Percentiles rank a stretch among this genome's conserved stretches.
Evolutionary conservation across 331 rosid species (phyloP).

Genomic region (Quercus tomentella): DNA sequence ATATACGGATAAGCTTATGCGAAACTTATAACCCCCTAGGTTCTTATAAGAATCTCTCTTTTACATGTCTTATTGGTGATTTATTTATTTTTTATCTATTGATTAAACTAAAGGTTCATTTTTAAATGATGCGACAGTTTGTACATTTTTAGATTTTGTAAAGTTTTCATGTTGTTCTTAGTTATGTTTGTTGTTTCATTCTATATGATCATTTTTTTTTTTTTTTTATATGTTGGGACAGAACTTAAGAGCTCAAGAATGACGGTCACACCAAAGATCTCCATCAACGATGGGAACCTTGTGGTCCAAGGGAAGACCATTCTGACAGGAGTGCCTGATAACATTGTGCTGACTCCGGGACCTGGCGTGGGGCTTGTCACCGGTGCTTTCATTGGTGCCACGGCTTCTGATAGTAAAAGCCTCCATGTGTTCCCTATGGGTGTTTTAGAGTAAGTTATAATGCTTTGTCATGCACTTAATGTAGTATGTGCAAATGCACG

Average conservation of each 20-base stretch:
- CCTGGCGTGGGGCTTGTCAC: conserved; percentile 64
- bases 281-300: conserved; percentile 65
- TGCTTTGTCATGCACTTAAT: neutral
- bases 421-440: conserved; percentile 88
- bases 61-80: neutral
- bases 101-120: too few species aligned
- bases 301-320: conserved; percentile 91
- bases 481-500: neutral
- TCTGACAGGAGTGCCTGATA: conserved; percentile 81
- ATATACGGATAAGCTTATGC: neutral
- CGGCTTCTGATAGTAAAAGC: conserved; percentile 62
- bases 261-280: conserved; percentile 76
- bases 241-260: conserved; percentile 46
- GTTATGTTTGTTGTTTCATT: neutral
- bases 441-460: conserved; percentile 64
- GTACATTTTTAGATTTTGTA: too few species aligned
- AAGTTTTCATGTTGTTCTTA: neutral
- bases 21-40: conserved; percentile 10
- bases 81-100: too few species aligned
- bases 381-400: conserved; percentile 88
- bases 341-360: conserved; percentile 69
- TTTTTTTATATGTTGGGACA: conserved; percentile 17
- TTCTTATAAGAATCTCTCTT: neutral
- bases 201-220: too few species aligned
- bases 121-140: too few species aligned